Percentiles rank a stretch among this genome's conserved stretches.
Conservation (phyloP, 768 basidiomycete genomes). For the Suillus hirtellus region DNA sequence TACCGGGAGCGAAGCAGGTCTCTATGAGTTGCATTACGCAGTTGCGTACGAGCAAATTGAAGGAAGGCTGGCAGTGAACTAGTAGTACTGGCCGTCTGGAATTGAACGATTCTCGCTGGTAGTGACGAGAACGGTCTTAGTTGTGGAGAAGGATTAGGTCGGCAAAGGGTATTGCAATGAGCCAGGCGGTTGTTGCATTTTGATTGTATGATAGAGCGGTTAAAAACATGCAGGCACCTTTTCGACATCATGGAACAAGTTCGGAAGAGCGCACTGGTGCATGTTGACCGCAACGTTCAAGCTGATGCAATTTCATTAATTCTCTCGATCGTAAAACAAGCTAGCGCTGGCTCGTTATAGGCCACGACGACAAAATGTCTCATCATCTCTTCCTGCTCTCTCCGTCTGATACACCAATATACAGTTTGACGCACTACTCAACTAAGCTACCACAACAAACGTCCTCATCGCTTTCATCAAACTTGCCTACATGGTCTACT, state of each 20-base stretch:
- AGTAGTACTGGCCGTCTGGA: neutral
- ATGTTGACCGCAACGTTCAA: neutral
- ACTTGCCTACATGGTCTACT: slow-evolving; percentile 87
- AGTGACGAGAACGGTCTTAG: neutral
- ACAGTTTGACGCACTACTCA: slow-evolving; percentile 81
- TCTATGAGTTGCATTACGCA: slow-evolving; percentile 26
- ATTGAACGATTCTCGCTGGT: neutral
- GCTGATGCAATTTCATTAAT: neutral
- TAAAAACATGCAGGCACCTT: slow-evolving; percentile 3
- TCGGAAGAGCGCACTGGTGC: slow-evolving; percentile 9
- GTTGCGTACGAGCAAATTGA: slow-evolving; percentile 19
- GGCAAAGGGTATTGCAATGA: neutral
- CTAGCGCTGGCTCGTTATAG: neutral
- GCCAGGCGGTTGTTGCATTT: slow-evolving; percentile 10
- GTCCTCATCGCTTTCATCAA: slow-evolving; percentile 72
- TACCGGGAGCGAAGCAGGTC: slow-evolving; percentile 13
- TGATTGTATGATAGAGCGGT: slow-evolving; percentile 4
- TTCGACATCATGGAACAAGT: slow-evolving; percentile 13
- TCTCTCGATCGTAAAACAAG: neutral
- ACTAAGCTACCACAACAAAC: slow-evolving; percentile 64
- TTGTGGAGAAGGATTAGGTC: neutral
- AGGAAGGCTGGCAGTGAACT: slow-evolving; percentile 15
- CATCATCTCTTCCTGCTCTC: slow-evolving; percentile 86
- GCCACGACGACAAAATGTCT: slow-evolving; percentile 53
- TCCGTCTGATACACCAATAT: slow-evolving; percentile 84